phyloP scores from a whole-genome alignment of 345 rosid species.

The Dipteronia dyeriana region DNA sequence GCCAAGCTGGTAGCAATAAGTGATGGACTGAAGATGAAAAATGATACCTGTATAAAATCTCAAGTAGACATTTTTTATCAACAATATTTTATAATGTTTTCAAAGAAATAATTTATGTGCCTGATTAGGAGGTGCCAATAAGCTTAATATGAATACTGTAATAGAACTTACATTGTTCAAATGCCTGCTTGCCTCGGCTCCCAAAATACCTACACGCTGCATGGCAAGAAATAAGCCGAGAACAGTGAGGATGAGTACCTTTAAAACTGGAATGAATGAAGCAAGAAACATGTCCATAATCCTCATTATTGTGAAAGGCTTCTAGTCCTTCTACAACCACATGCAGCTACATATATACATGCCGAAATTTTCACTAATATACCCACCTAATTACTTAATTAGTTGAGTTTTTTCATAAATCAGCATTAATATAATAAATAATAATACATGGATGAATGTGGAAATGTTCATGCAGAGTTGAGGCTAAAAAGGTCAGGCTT shows the following conservation, averaged over 20 bases:
- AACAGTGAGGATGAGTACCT: slow-evolving; percentile 31
- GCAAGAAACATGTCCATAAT: slow-evolving; percentile 21
- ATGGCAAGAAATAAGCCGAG: slow-evolving; percentile 29
- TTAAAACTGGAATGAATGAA: slow-evolving; percentile 32
- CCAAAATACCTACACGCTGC: slow-evolving; percentile 25
- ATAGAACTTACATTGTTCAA: slow-evolving; percentile 25
- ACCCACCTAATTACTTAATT: too few species aligned
- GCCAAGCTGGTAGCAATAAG: slow-evolving; percentile 13
- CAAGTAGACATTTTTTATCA: not conserved
- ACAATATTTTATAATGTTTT: not conserved
- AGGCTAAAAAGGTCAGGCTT: too few species aligned
- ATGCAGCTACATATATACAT: too few species aligned
- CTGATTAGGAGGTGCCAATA: not conserved
- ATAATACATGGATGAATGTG: too few species aligned
- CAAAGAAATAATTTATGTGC: too few species aligned
- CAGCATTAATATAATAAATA: too few species aligned
- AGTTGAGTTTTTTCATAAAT: too few species aligned
- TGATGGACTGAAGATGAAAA: slow-evolving; percentile 17
- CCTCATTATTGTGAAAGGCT: slow-evolving; percentile 18
- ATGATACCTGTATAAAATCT: not conserved
- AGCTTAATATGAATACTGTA: not conserved
- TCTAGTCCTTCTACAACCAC: too few species aligned
- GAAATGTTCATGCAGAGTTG: too few species aligned
- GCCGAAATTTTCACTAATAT: too few species aligned
- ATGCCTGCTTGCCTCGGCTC: slow-evolving; percentile 25